Evolutionary conservation across 2,329 filamentous ascomycete species (phyloP).

Genomic region (Penicillium sp.): DNA sequence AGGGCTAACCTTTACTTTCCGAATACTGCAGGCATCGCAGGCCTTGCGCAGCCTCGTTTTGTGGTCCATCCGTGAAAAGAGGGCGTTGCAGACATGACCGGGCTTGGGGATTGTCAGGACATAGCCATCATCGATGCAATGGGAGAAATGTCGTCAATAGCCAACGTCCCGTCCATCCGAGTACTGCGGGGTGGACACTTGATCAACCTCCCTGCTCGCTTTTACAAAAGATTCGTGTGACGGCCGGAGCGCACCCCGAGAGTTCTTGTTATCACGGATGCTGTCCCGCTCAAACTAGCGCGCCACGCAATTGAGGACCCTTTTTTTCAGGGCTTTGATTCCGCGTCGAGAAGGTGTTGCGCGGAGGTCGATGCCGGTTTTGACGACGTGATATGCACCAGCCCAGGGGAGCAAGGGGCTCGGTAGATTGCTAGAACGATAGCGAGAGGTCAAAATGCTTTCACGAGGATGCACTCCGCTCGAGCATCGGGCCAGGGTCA

Average conservation of each 20-base stretch:
- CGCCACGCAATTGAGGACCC: neutral
- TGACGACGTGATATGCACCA: neutral
- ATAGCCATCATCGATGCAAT: conserved; percentile 19
- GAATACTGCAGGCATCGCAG: conserved; percentile 56
- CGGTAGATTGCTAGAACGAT: neutral
- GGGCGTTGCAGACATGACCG: conserved; percentile 23
- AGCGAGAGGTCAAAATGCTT: neutral
- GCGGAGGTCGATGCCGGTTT: neutral
- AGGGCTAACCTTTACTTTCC: conserved; percentile 54
- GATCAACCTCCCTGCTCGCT: conserved; percentile 13
- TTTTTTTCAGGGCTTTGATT: neutral
- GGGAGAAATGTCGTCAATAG: conserved; percentile 2
- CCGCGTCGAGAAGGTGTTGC: neutral
- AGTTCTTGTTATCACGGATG: neutral
- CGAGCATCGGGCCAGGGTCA: neutral
- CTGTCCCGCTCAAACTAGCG: neutral
- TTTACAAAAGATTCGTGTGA: neutral
- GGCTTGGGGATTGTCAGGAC: conserved; percentile 18
- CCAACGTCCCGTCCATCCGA: conserved; percentile 12
- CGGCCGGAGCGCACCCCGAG: neutral
- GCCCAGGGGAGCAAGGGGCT: neutral
- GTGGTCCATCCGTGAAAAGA: conserved; percentile 35
- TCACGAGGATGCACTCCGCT: neutral
- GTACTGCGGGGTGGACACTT: conserved; percentile 10
- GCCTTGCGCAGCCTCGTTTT: conserved; percentile 52